Percentiles rank a stretch among this genome's conserved stretches.
Conservation (phyloP, 305 asterid genomes). For the Ilex paraguariensis region DNA sequence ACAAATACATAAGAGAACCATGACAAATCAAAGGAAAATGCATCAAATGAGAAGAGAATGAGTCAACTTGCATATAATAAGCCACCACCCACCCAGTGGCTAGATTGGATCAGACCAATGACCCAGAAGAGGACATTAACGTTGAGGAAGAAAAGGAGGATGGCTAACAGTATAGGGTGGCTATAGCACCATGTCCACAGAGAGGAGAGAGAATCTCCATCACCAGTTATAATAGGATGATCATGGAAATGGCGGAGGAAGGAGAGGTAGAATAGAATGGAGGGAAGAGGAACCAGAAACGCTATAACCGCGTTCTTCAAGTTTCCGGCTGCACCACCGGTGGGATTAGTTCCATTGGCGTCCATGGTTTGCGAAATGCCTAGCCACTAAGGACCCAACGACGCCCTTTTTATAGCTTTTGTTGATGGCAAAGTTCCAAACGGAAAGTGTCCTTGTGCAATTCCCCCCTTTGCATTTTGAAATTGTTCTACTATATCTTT, state of each 20-base stretch:
- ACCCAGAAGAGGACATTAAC: conserved; percentile 74
- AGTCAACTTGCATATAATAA: neutral
- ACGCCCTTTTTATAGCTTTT: neutral
- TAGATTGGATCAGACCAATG: conserved; percentile 64
- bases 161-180: conserved; percentile 66
- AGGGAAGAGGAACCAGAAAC: conserved; percentile 65
- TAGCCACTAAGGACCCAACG: too few relatives aligned
- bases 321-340: conserved; percentile 14
- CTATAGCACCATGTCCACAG: conserved; percentile 67
- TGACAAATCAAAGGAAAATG: neutral
- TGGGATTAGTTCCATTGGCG: neutral
- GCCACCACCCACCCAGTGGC: conserved; percentile 70
- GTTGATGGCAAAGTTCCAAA: neutral
- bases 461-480: too few relatives aligned
- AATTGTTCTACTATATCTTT: too few relatives aligned
- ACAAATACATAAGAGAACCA: neutral
- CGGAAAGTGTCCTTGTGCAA: too few relatives aligned
- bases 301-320: conserved; percentile 58
- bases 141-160: conserved; percentile 67
- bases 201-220: conserved; percentile 29
- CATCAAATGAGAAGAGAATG: neutral
- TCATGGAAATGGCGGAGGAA: conserved; percentile 48
- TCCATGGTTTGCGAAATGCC: neutral
- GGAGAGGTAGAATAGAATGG: conserved; percentile 57
- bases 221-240: conserved; percentile 18